Base-by-base conservation (phyloP, 805 yeast species). In the Myxozyma neotropica region DNA sequence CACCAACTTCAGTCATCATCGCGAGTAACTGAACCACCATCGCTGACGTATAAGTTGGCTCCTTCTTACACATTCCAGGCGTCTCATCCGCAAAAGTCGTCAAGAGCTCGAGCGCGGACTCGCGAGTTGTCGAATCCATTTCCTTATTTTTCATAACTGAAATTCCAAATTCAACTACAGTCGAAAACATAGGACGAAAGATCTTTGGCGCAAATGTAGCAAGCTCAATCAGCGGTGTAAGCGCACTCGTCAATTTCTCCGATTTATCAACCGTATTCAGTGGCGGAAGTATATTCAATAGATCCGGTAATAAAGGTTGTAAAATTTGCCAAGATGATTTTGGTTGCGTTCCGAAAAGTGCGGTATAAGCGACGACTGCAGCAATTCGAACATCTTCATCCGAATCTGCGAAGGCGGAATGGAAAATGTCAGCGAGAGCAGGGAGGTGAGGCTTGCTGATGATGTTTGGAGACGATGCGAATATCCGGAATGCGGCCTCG, bases 121-220 rank as follows among this genome's bases (percentile, higher is more conserved):
- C 79, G 71, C 99, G 83, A 3, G 97, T 86, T 49, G 78, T 75
- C 21, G 90, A 80, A 27, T 90, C 97, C 67, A 91, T 76, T 21
- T 89, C 95, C 69, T 81, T 83, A 74, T 90, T 86, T 69, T 88
- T 89, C 53, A 90, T 82, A 33, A 94, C 93, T 15, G 84, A 82
- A n/a, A 90, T 81, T 69, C 94, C 85, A 69, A 94, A 94, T 63
- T 88, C 88, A 52, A 91, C 83, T 45, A 94, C 84, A n/a, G 89
- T 86, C 51, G 87, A 85, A 72, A 94, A 93, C 89, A 93, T 88
- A 44, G 90, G 90, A 70, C 82, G 83, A 78, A 94, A 94, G 84
- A 94, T 83, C 71, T 92, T 93, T 55, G 99, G 98, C 7, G 97
- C 98, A 60, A 92, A 77, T 64, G 87, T 93, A 8, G 92, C 97